These are phyloP conservation scores for Penicillium sp. DNA, from an alignment of 2,329 filamentous ascomycete genomes.

Conservation along the genomic window DNA sequence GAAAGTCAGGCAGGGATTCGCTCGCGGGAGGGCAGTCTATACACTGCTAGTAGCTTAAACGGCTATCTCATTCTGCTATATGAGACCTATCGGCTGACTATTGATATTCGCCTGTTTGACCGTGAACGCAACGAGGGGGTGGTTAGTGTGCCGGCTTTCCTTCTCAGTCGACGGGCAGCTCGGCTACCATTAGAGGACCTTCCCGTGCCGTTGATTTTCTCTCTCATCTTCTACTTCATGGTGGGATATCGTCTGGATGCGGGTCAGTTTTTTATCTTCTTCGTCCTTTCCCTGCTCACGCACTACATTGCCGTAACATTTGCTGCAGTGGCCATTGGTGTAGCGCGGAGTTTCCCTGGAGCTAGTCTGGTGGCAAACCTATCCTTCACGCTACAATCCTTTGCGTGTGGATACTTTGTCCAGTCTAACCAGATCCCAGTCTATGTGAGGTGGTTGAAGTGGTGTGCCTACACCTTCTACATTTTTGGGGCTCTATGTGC, in stretches of 20 bases:
- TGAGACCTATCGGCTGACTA: conserved; percentile 71
- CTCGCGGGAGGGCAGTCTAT: conserved; percentile 70
- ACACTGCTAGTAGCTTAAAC: conserved; percentile 69
- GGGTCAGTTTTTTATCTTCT: conserved; percentile 69
- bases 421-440: conserved; percentile 71
- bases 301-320: conserved; percentile 74
- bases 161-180: conserved; percentile 68
- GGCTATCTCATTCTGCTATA: conserved; percentile 75
- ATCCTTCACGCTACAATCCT: conserved; percentile 69
- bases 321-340: conserved; percentile 65
- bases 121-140: conserved; percentile 72
- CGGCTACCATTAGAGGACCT: conserved; percentile 70
- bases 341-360: conserved; percentile 66
- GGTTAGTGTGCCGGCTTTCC: conserved; percentile 66
- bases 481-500: conserved; percentile 68
- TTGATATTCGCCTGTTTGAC: conserved; percentile 74
- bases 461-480: conserved; percentile 51
- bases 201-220: conserved; percentile 69
- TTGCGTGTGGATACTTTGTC: conserved; percentile 75
- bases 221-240: conserved; percentile 75
- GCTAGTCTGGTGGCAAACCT: conserved; percentile 72
- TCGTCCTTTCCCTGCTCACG: conserved; percentile 64
- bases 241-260: conserved; percentile 66
- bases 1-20: conserved; percentile 69
- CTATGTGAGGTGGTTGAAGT: conserved; percentile 75